These are phyloP conservation scores for Syzygium aromaticum DNA, from an alignment of 345 rosid genomes.

Conservation along the genomic window DNA sequence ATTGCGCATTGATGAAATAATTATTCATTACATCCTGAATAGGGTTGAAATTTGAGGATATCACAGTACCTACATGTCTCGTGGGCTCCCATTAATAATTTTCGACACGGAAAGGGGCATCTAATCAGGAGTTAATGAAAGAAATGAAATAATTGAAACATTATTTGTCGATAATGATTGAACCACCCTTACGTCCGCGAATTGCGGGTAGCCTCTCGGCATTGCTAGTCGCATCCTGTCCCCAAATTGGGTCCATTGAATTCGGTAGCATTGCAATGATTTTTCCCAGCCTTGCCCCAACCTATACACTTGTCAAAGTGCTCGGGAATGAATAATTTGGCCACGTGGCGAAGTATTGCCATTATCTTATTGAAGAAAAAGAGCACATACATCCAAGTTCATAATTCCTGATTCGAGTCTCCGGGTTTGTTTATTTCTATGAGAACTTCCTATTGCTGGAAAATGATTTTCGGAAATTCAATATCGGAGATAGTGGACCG, in stretches of 20 bases:
- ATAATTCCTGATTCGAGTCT: not conserved
- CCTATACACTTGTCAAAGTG: not conserved
- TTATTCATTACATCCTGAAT: no score
- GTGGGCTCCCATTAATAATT: not conserved
- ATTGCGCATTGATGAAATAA: no score
- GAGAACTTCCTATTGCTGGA: no score
- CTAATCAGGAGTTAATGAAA: not conserved
- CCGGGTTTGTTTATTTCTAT: no score
- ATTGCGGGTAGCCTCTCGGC: not conserved
- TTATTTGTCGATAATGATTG: not conserved
- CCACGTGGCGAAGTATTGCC: not conserved
- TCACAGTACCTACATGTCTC: not conserved
- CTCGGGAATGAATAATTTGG: not conserved
- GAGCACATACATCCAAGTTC: not conserved
- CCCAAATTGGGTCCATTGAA: not conserved
- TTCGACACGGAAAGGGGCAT: not conserved
- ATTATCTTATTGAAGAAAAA: not conserved
- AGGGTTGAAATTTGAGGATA: no score
- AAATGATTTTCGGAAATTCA: no score
- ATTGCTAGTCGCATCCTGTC: no score
- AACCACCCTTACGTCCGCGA: not conserved
- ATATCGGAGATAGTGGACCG: no score
- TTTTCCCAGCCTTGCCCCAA: not conserved
- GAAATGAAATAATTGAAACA: not conserved
- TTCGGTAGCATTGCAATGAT: not conserved